Evolutionary conservation across 2,329 filamentous ascomycete species (phyloP), one percentile per base, ranked within the genome.

Genomic region (Mariannaea elegans): DNA sequence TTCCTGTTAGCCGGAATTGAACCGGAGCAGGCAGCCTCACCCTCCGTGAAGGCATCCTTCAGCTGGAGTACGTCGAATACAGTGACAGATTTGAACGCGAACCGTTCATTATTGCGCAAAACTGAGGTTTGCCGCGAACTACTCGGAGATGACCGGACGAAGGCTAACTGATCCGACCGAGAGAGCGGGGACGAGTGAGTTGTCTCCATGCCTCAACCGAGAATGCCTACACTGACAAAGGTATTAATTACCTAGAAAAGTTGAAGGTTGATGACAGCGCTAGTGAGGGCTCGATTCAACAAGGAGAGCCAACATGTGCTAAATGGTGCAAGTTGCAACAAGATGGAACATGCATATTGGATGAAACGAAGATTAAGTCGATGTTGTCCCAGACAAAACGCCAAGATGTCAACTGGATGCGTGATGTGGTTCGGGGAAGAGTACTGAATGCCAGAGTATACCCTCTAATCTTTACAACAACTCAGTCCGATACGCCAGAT

Each of bases 271-370:
- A 23, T 16, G 18, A 21, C 5, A 10, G 7, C 6, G 10, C 21
- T 34, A 16, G 23, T 9, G 46, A 14, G 12, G n/a, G 3, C 10
- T 2, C 32, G 4, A 27, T 21, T 31, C 31, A 39, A 38, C 18
- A 9, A 2, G 3, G 9, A 6, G 24, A 9, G 9, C 6, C 1
- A 23, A 19, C 14, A 10, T 58, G 36, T 6, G 55, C 48, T 3
- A 34, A 46, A 36, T 58, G 55, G 55, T 53, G 48, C 27, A 41
- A 9, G 6, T 21, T 58, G 5, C 19, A 52, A 7, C 24, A 19
- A 3, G 19, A 58, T 16, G 55, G 48, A 1, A 34, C 27, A n/a
- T 18, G 38, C 4, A 3, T 7, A 14, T 27, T 52, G 18, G 55
- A 58, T 8, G 24, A 52, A 19, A 21, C 48, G 2, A 58, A 39